phyloP scores from a whole-genome alignment of 441 rosid species.

The Pelargonium exstipulatum region DNA sequence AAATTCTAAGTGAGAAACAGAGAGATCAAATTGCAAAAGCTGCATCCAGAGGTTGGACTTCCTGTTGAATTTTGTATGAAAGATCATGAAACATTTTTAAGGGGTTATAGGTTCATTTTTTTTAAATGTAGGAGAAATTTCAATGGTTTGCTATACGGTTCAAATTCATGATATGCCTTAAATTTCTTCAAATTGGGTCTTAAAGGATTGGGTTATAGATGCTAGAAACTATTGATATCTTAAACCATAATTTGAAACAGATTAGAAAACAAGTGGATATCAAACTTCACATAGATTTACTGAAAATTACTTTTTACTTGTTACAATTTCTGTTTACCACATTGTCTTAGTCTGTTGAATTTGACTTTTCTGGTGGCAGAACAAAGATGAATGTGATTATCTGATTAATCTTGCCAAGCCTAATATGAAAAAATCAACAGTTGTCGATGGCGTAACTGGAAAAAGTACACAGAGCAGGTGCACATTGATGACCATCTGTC shows the following conservation, averaged over 20 bases:
- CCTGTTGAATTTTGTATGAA: neutral
- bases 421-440: neutral
- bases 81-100: neutral
- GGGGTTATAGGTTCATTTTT: neutral
- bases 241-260: neutral
- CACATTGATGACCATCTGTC: neutral
- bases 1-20: no score
- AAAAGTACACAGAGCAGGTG: neutral
- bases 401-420: conserved; percentile 4
- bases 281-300: neutral
- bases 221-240: neutral
- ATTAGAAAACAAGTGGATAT: neutral
- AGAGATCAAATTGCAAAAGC: neutral
- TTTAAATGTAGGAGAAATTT: neutral
- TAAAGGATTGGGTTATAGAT: neutral
- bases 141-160: no score
- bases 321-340: no score
- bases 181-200: no score
- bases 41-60: neutral
- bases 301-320: no score
- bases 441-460: neutral
- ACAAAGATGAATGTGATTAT: conserved; percentile 2
- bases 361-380: neutral
- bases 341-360: no score
- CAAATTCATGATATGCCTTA: no score